Conservation (phyloP, 371 early-diverging fungal genomes). For the Gilbertella persicaria region DNA sequence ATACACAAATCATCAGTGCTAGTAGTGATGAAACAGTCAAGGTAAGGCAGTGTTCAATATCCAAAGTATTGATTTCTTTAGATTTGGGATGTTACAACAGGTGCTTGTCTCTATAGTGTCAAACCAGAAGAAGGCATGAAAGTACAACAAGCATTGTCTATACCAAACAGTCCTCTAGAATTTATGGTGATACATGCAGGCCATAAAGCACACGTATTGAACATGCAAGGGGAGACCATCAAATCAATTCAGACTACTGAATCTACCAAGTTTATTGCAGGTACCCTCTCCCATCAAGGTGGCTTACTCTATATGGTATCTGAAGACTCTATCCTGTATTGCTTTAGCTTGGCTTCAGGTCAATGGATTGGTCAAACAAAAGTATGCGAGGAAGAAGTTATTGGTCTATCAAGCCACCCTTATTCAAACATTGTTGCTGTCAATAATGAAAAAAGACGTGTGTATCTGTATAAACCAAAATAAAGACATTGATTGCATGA, state of each 20-base stretch:
- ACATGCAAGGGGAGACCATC: slow-evolving; percentile 57
- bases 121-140: slow-evolving; percentile 36
- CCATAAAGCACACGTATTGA: slow-evolving; percentile 61
- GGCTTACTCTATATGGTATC: slow-evolving; percentile 72
- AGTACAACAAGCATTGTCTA: slow-evolving; percentile 17
- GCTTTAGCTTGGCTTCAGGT: slow-evolving; percentile 61
- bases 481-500: background rate
- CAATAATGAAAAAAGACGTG: slow-evolving; percentile 67
- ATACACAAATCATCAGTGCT: slow-evolving; percentile 69
- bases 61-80: slow-evolving; percentile 19
- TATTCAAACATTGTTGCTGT: slow-evolving; percentile 73
- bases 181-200: slow-evolving; percentile 74
- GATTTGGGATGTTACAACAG: slow-evolving; percentile 78
- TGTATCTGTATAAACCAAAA: slow-evolving; percentile 53
- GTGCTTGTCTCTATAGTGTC: slow-evolving; percentile 46
- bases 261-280: slow-evolving; percentile 62
- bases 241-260: slow-evolving; percentile 38
- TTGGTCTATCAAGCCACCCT: slow-evolving; percentile 76
- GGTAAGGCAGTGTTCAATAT: slow-evolving; percentile 42
- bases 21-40: slow-evolving; percentile 89
- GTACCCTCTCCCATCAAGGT: slow-evolving; percentile 72
- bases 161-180: slow-evolving; percentile 60
- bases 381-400: slow-evolving; percentile 62
- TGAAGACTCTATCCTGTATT: slow-evolving; percentile 64
- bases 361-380: slow-evolving; percentile 28